phyloP scores from a whole-genome alignment of 768 basidiomycete genomes.

The Coprinopsis cinerea region DNA sequence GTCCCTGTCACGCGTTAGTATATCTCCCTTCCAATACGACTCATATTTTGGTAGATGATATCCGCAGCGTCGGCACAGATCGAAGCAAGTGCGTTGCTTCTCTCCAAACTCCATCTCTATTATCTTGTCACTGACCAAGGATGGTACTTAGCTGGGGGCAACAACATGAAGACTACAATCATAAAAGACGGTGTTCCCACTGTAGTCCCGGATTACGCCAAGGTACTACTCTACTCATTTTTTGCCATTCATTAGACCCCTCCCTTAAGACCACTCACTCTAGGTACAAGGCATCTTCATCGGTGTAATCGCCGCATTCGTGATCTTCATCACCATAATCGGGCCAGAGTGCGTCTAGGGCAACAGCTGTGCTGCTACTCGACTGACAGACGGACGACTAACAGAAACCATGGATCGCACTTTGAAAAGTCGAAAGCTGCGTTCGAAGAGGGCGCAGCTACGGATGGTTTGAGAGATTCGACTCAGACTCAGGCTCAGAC shows the following conservation, averaged over 20 bases:
- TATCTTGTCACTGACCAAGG: too few species aligned
- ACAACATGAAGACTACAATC: conserved; percentile 47
- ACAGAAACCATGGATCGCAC: conserved; percentile 66
- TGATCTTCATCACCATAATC: conserved; percentile 68
- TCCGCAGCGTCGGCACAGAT: conserved; percentile 75
- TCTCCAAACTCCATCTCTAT: not conserved
- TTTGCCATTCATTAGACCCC: conserved; percentile 3
- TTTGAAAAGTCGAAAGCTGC: conserved; percentile 82
- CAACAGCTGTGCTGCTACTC: too few species aligned
- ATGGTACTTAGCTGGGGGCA: conserved; percentile 49
- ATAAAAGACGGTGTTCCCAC: conserved; percentile 34
- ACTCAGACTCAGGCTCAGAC: too few species aligned
- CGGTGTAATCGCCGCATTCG: conserved; percentile 73
- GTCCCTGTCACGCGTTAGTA: conserved; percentile 15
- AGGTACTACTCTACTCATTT: conserved; percentile 19
- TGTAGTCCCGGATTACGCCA: conserved; percentile 61
- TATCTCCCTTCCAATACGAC: not conserved
- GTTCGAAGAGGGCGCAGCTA: conserved; percentile 67
- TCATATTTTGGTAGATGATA: conserved; percentile 36
- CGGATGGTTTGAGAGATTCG: conserved; percentile 38
- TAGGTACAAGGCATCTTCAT: conserved; percentile 84
- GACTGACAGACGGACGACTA: too few species aligned
- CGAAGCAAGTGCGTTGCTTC: conserved; percentile 51
- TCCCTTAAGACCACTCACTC: conserved; percentile 10
- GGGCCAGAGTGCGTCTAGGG: conserved; percentile 64